Base-by-base conservation (phyloP, 2,329 filamentous ascomycete species). In the Claviceps humidiphila region DNA sequence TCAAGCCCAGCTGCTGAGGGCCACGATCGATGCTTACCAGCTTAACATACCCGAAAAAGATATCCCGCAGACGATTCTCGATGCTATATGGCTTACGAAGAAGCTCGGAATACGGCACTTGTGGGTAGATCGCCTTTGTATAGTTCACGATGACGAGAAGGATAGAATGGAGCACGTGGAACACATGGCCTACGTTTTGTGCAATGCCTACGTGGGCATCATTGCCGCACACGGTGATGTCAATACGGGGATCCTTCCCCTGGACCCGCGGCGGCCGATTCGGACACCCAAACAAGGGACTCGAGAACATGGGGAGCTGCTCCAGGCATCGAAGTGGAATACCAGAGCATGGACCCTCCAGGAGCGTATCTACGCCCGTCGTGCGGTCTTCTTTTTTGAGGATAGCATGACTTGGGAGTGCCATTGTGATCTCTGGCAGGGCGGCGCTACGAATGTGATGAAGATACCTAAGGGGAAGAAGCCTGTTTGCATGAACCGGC, bases 101-200 rank as follows among this genome's bases (percentile, higher is more conserved):
- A 72, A 71, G 59, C 61, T 74, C 11, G 68, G 68, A 1, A 63
- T 72, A 22, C 66, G 67, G 2, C 66, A 71, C 52, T 61, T 75
- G 20, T 75, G 73, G 73, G 67, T 75, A 38, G 73, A 75, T 55
- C 63, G 66, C 38, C 61, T 73, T 47, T 73, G 71, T 50, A 71
- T 73, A 52, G 64, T 71, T 5, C 73, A 75, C 57, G 70, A 74
- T 51, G 68, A 73, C 51, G 61, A 63, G 13, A 59, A 60, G 20
- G 67, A 71, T 54, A 66, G 65, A 57, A 66, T 67, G 26, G 61
- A 63, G n/a, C 67, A 74, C 51, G 60, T 72, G 45, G 61, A 63
- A 41, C 64, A 72, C 55, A 74, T 75, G 72, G 70, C 70, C 9
- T 68, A 65, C 51, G 62, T 74, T 42, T 75, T 73, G 57, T 61